phyloP scores from a whole-genome alignment of 495 filamentous ascomycete genomes.

The Lophium mytilinum region DNA sequence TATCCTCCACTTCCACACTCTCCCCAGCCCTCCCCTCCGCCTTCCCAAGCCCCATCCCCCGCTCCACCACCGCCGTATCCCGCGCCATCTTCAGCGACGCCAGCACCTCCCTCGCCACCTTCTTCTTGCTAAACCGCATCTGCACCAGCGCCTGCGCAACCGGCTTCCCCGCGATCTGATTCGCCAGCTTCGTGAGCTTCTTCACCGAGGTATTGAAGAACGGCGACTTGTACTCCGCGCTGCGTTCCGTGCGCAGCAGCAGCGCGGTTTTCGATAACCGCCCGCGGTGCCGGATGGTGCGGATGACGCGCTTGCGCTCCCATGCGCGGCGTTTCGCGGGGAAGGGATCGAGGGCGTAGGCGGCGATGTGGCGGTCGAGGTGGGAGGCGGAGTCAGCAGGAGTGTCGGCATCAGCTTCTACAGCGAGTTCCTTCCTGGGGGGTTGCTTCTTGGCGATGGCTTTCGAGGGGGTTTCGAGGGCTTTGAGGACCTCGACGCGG shows the following conservation, averaged over 20 bases:
- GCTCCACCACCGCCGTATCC: constrained; percentile 64
- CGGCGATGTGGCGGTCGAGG: constrained; percentile 36
- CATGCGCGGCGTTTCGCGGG: constrained; percentile 58
- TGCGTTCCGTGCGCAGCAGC: constrained; percentile 66
- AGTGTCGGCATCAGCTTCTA: constrained; percentile 17
- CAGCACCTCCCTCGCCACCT: constrained; percentile 70
- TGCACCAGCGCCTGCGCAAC: constrained; percentile 87
- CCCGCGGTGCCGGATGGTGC: constrained; percentile 58
- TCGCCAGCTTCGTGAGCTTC: constrained; percentile 75
- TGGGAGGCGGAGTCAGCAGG: not conserved
- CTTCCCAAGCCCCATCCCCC: constrained; percentile 75
- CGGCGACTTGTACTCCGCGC: constrained; percentile 53
- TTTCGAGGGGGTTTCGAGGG: too few species aligned
- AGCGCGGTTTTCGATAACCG: constrained; percentile 52
- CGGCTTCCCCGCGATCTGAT: constrained; percentile 84
- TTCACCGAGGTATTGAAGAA: constrained; percentile 73
- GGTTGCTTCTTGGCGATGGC: too few species aligned
- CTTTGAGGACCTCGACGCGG: too few species aligned
- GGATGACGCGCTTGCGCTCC: constrained; percentile 74
- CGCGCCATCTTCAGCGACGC: constrained; percentile 69
- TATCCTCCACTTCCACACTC: constrained; percentile 27
- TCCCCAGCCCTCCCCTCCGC: constrained; percentile 10
- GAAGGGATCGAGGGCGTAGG: constrained; percentile 57
- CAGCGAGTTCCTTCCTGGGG: not conserved
- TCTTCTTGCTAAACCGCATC: constrained; percentile 95